phyloP scores from a whole-genome alignment of 1,139 yeast genomes.

The Saccharomyces hybrid region DNA sequence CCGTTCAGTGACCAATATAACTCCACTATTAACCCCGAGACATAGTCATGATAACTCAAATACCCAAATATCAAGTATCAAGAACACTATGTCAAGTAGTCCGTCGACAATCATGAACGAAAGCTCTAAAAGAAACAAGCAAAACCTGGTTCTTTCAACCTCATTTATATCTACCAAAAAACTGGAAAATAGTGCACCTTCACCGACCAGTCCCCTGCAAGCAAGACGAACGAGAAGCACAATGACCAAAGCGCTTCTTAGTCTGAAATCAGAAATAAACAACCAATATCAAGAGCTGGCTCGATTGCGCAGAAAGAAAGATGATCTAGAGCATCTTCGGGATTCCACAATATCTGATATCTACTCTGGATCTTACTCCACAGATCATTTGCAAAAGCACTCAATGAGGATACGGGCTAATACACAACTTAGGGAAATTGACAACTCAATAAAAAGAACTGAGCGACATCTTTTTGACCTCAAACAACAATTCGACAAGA shows the following conservation, averaged over 20 bases:
- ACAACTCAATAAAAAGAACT: constrained; percentile 22
- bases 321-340: constrained; percentile 21
- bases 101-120: background rate
- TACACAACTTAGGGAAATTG: constrained; percentile 28
- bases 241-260: constrained; percentile 17
- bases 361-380: constrained; percentile 29
- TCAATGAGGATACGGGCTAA: constrained; percentile 29
- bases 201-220: constrained; percentile 26
- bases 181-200: constrained; percentile 17
- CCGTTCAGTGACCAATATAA: background rate
- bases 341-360: constrained; percentile 27
- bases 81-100: constrained; percentile 1
- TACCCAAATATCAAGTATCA: constrained; percentile 3
- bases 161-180: constrained; percentile 29
- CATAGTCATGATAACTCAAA: background rate
- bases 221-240: constrained; percentile 20
- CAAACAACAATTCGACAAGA: constrained; percentile 19
- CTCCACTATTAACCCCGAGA: background rate
- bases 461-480: constrained; percentile 22
- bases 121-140: constrained; percentile 17
- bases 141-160: constrained; percentile 27
- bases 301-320: constrained; percentile 20
- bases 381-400: constrained; percentile 31
- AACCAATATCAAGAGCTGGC: constrained; percentile 21
- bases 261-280: constrained; percentile 18